These are phyloP conservation scores for Gymnopilus junonius DNA, from an alignment of 768 basidiomycete species.

Conservation along the genomic window DNA sequence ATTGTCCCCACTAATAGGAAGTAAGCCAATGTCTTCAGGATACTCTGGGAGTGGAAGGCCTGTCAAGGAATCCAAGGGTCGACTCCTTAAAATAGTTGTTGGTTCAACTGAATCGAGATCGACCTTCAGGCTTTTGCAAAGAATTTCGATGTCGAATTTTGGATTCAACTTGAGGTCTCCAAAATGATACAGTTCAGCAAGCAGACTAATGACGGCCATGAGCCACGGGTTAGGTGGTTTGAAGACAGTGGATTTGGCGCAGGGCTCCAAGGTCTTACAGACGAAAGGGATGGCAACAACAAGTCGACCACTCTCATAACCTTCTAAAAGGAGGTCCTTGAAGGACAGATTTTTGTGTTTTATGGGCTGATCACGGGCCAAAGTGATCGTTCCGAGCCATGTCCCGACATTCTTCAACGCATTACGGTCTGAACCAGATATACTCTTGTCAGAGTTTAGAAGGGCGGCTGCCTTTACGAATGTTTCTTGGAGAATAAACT, in stretches of 20 bases:
- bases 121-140: conserved; percentile 91
- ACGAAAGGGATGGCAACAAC: conserved; percentile 97
- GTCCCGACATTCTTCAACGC: conserved; percentile 92
- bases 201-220: conserved; percentile 90
- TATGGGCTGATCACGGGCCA: conserved; percentile 92
- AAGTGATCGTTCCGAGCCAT: conserved; percentile 93
- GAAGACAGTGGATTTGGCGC: conserved; percentile 90
- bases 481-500: conserved; percentile 92
- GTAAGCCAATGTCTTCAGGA: conserved; percentile 76
- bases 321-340: conserved; percentile 97
- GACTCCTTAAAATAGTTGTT: conserved; percentile 78
- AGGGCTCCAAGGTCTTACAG: conserved; percentile 94
- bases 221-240: conserved; percentile 98
- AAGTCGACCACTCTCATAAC: conserved; percentile 89
- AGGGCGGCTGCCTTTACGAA: conserved; percentile 83
- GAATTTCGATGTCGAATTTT: conserved; percentile 98
- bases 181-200: conserved; percentile 96
- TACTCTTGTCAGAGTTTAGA: conserved; percentile 90
- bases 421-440: conserved; percentile 83
- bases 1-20: conserved; percentile 72
- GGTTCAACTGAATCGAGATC: conserved; percentile 86
- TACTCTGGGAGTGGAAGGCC: conserved; percentile 78
- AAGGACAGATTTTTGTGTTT: conserved; percentile 92
- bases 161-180: conserved; percentile 95
- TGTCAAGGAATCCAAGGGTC: conserved; percentile 64